Percentiles rank a stretch among this genome's conserved stretches.
Evolutionary conservation across 352 stramenopile species (phyloP).

Genomic region (Phytopythium montanum): DNA sequence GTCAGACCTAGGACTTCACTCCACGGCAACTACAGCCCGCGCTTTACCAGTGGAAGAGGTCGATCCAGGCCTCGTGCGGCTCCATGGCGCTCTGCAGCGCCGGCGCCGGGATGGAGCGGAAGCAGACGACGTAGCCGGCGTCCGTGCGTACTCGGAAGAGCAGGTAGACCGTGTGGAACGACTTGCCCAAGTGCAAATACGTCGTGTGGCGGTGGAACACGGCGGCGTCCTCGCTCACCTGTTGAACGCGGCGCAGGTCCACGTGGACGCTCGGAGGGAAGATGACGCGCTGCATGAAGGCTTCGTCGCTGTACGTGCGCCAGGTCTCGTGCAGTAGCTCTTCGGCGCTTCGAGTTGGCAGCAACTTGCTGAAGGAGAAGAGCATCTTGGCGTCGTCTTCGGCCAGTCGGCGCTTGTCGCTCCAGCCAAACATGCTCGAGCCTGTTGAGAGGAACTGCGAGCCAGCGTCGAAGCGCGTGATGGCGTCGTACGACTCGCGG

Average conservation of each 20-base stretch:
- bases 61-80: conserved; percentile 49
- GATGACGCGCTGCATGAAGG: conserved; percentile 46
- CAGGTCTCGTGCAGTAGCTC: conserved; percentile 44
- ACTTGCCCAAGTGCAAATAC: conserved; percentile 39
- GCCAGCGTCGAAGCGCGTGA: conserved; percentile 40
- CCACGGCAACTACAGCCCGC: no score
- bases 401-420: conserved; percentile 45
- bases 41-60: conserved; percentile 76
- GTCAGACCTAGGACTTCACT: background rate
- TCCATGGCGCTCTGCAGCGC: conserved; percentile 45
- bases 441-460: conserved; percentile 47
- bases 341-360: conserved; percentile 26
- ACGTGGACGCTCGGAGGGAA: conserved; percentile 43
- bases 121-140: conserved; percentile 55
- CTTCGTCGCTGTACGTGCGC: conserved; percentile 41
- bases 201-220: conserved; percentile 56
- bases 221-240: conserved; percentile 42
- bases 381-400: conserved; percentile 41
- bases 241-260: conserved; percentile 42
- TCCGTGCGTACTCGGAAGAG: conserved; percentile 57
- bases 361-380: conserved; percentile 58
- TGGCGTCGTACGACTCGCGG: conserved; percentile 49
- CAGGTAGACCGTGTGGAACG: conserved; percentile 72
- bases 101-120: conserved; percentile 55
- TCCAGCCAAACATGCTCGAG: conserved; percentile 53